phyloP scores from a whole-genome alignment of 108 stramenopile species.

The Nitzschia putrida region DNA sequence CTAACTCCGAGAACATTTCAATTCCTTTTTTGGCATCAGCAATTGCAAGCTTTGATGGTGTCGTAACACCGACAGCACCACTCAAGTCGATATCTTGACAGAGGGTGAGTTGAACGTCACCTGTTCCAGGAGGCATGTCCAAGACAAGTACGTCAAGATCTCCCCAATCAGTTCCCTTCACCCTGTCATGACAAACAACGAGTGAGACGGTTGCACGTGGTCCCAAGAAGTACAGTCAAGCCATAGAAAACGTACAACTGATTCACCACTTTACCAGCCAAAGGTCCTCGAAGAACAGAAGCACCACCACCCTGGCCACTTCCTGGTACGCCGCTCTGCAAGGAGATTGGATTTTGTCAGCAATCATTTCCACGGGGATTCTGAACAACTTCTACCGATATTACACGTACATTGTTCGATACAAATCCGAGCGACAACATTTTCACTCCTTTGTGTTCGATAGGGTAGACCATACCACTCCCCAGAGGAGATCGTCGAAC shows the following conservation, averaged over 20 bases:
- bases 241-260: slow-evolving; percentile 62
- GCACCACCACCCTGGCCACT: slow-evolving; percentile 69
- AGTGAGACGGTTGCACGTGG: too few species aligned
- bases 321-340: slow-evolving; percentile 83
- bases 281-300: slow-evolving; percentile 85
- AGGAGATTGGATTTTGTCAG: neutral
- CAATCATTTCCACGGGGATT: neutral
- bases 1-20: slow-evolving; percentile 91
- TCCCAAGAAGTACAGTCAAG: neutral
- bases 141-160: slow-evolving; percentile 95
- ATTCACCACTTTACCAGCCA: slow-evolving; percentile 89
- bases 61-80: slow-evolving; percentile 98
- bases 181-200: slow-evolving; percentile 2
- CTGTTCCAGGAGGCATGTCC: slow-evolving; percentile 98
- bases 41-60: slow-evolving; percentile 91
- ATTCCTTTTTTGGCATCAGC: slow-evolving; percentile 97
- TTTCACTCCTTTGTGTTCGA: slow-evolving; percentile 84
- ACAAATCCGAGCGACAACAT: slow-evolving; percentile 88
- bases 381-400: neutral
- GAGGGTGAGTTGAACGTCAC: slow-evolving; percentile 96
- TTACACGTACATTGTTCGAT: slow-evolving; percentile 47
- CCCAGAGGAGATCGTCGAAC: slow-evolving; percentile 68
- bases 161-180: slow-evolving; percentile 98
- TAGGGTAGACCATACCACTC: slow-evolving; percentile 79
- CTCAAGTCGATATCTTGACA: slow-evolving; percentile 92